Base-by-base conservation (phyloP, 2,329 filamentous ascomycete genomes). In the Colletotrichum godetiae region DNA sequence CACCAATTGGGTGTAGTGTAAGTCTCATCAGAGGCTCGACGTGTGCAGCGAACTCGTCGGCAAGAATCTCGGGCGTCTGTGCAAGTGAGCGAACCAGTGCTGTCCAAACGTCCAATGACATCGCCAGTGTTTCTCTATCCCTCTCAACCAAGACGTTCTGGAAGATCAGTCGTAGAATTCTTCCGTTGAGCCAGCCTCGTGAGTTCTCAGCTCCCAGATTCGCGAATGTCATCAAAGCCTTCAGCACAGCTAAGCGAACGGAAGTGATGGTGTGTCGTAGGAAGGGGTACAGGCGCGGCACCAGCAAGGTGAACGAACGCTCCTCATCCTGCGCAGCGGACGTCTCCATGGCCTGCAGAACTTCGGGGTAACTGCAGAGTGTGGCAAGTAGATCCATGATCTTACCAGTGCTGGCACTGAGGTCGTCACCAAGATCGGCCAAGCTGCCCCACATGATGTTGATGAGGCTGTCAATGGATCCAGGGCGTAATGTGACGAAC, bases 371-470 rank as follows among this genome's bases (percentile, higher is more conserved):
- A 75, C 95, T 93, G 85, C 97, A 99, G 2, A 99, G 90, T 73
- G 97, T 98, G 15, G 97, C 97, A 22, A 99, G 88, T 53, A 99
- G 89, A 81, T 99, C 97, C 97, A 99, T 99, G 67, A 99, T 97
- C 69, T 95, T 97, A 60, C 97, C 97, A 11, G 97, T 99, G 81
- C 97, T 98, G 4, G 97, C 97, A 81, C 95, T 98, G 22, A 99
- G 88, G 80, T 99, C 97, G 80, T 99, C 97, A 76, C 96, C 95
- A n/a, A 99, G 87, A 80, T 97, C 97, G 4, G 96, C 97, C 29
- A 99, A 87, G 84, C 97, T 98, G 79, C 97, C 94, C 97, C 97
- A 99, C 33, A 99, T 95, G 72, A 98, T 97, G 79, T 94, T 93
- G 82, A 98, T 97, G 52, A 99, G 90, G 35, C 90, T 88, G 74